Evolutionary conservation across 208 protist species (phyloP).

Genomic region (Trypanosoma conorhini): DNA sequence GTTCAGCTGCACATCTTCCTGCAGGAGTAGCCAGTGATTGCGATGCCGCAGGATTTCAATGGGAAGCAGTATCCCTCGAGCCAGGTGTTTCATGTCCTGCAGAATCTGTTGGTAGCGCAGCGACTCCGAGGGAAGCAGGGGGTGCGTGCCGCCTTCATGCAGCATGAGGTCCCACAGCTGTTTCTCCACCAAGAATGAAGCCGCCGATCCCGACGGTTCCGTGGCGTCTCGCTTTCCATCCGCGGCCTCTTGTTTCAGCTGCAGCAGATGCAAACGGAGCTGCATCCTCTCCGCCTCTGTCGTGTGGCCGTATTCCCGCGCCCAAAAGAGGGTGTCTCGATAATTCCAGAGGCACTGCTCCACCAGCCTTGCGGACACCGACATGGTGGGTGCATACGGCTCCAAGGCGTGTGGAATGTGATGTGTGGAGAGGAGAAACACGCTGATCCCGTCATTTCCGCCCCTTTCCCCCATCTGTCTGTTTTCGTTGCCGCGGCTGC

Average conservation of each 20-base stretch:
- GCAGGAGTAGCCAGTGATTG: conserved; percentile 62
- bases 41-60: conserved; percentile 55
- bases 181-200: conserved; percentile 22
- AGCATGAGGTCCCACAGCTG: conserved; percentile 44
- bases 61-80: conserved; percentile 48
- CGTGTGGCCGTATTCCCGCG: conserved; percentile 26
- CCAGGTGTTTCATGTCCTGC: conserved; percentile 48
- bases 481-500: not conserved
- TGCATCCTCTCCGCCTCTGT: conserved; percentile 31
- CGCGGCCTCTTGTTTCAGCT: not conserved
- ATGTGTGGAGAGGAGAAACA: conserved; percentile 57
- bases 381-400: conserved; percentile 26
- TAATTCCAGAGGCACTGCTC: conserved; percentile 55
- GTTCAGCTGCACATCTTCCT: conserved; percentile 60
- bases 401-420: conserved; percentile 47
- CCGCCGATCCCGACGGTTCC: not conserved
- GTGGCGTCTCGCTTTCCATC: not conserved
- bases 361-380: conserved; percentile 40
- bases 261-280: conserved; percentile 17
- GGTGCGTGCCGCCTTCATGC: not conserved
- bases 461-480: not conserved
- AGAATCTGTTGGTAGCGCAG: conserved; percentile 47
- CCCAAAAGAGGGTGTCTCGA: conserved; percentile 49
- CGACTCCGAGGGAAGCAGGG: conserved; percentile 40
- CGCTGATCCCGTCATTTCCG: conserved; percentile 42